These are phyloP conservation scores for Nigrograna mackinnonii DNA, from an alignment of 2,329 filamentous ascomycete species.

Conservation along the genomic window DNA sequence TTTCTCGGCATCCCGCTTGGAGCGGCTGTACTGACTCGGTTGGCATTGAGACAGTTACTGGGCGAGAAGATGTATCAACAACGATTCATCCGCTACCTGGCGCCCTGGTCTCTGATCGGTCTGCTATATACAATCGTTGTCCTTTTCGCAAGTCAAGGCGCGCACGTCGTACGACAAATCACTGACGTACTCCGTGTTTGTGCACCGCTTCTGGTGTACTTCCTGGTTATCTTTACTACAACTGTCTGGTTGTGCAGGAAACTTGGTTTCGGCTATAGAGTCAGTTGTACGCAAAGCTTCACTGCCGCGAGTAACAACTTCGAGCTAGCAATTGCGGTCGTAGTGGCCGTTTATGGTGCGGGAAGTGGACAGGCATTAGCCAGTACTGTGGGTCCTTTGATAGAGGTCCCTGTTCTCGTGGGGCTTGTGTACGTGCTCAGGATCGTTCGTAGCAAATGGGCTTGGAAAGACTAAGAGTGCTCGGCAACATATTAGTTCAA, in stretches of 20 bases:
- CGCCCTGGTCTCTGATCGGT: slow-evolving; percentile 79
- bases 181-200: slow-evolving; percentile 80
- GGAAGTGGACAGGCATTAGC: slow-evolving; percentile 81
- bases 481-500: no score
- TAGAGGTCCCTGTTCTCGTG: slow-evolving; percentile 83
- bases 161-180: slow-evolving; percentile 81
- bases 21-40: slow-evolving; percentile 76
- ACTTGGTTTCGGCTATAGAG: slow-evolving; percentile 74
- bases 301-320: slow-evolving; percentile 94
- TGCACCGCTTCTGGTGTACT: slow-evolving; percentile 82
- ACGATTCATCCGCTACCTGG: slow-evolving; percentile 69
- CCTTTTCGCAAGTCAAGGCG: slow-evolving; percentile 81
- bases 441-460: slow-evolving; percentile 61
- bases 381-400: slow-evolving; percentile 79
- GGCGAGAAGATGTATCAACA: slow-evolving; percentile 67
- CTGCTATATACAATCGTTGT: slow-evolving; percentile 86
- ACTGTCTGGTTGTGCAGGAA: slow-evolving; percentile 66
- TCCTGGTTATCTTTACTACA: slow-evolving; percentile 71
- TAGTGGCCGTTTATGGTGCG: slow-evolving; percentile 77
- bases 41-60: slow-evolving; percentile 59
- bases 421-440: slow-evolving; percentile 75
- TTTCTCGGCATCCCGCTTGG: slow-evolving; percentile 83
- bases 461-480: no score
- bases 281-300: slow-evolving; percentile 79
- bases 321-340: slow-evolving; percentile 87